Evolutionary conservation across 768 basidiomycete species (phyloP), one percentile per base, ranked within the genome.

Genomic region (Cytidiella melzeri): DNA sequence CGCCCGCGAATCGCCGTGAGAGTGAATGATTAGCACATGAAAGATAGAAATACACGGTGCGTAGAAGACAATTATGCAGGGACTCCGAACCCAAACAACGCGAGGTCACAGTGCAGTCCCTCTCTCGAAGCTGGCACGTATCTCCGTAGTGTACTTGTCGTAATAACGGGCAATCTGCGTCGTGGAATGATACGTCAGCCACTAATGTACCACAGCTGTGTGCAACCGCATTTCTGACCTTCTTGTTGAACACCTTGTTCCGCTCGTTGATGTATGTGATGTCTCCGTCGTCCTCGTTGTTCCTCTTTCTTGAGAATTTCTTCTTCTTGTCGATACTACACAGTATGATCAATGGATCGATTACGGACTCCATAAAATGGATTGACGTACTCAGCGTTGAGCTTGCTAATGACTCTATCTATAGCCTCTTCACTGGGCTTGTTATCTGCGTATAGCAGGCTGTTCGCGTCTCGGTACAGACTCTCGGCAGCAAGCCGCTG

Each of bases 201-300:
- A n/a, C n/a, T n/a, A n/a, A n/a, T n/a, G n/a, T n/a, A n/a, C n/a
- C n/a, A n/a, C n/a, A n/a, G n/a, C n/a, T n/a, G n/a, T n/a, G n/a
- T n/a, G n/a, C n/a, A n/a, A n/a, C n/a, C 53, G 25, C 50, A 30
- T 26, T 26, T 23, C 10, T 30, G 19, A 84, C 89, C 85, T 95
- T 96, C 72, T 92, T 93, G 80, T 97, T 96, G 78, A 96, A 98
- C 41, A 96, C 92, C 55, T 92, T 81, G 68, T 97, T 94, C 67
- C 87, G 85, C 68, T 98, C 92, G 74, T 99, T 99, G 79, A 99
- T 99, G 65, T 98, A 99, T 4, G 93, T 98, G 66, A 99, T 89
- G 57, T 97, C 94, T 47, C 90, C 93, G 53, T 94, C 87, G 45
- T 90, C 89, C 60, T 97, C 93, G 72, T 95, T 92, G 65, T 79